phyloP scores from a whole-genome alignment of 345 rosid genomes.

The Syzygium aqueum region DNA sequence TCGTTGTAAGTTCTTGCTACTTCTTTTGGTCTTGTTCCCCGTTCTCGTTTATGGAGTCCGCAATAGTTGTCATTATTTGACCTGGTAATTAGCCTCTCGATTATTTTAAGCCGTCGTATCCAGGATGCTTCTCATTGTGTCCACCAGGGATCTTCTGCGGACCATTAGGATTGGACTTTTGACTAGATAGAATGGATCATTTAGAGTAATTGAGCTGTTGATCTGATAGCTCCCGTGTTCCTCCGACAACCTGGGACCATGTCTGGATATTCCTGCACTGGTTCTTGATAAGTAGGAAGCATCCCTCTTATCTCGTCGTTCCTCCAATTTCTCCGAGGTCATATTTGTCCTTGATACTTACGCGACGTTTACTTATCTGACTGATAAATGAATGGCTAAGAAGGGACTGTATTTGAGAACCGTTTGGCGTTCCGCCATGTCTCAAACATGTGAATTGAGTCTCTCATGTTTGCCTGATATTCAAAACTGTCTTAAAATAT shows the following conservation, averaged over 20 bases:
- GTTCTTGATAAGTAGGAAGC: background rate
- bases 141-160: background rate
- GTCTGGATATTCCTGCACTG: background rate
- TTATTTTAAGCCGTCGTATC: background rate
- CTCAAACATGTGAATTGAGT: background rate
- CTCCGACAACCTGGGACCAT: background rate
- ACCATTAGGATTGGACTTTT: background rate
- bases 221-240: background rate
- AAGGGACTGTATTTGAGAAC: background rate
- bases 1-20: background rate
- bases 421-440: background rate
- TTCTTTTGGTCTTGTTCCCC: background rate
- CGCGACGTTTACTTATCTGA: background rate
- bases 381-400: background rate
- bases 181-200: background rate
- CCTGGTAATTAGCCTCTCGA: background rate
- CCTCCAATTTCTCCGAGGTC: background rate
- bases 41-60: background rate
- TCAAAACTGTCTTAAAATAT: background rate
- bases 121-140: background rate
- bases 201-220: background rate
- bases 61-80: background rate
- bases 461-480: background rate
- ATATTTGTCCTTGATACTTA: background rate
- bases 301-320: background rate